Percentiles rank a stretch among this genome's conserved stretches.
phyloP scores from a whole-genome alignment of 106 monocot genomes.

The Ottelia alismoides region DNA sequence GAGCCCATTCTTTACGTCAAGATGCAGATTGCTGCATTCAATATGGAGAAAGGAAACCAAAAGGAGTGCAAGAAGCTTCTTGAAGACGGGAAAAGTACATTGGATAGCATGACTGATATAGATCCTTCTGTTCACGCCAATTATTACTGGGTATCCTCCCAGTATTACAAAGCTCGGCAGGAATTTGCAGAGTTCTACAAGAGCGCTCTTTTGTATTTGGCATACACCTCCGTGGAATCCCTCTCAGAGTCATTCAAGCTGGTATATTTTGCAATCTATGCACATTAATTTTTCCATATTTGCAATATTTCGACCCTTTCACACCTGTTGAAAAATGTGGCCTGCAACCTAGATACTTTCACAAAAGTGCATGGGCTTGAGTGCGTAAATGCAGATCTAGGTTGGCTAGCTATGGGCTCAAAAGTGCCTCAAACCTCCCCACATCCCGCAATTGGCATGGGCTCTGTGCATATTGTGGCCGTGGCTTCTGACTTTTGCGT shows the following conservation, averaged over 20 bases:
- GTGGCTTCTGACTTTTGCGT: too few relatives aligned
- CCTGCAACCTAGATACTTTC: too few relatives aligned
- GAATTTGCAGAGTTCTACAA: conserved; percentile 97
- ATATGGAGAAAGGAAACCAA: conserved; percentile 63
- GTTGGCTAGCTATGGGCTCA: too few relatives aligned
- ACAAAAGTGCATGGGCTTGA: too few relatives aligned
- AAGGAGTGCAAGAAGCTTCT: conserved; percentile 90
- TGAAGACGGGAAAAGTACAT: conserved; percentile 70
- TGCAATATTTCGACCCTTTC: too few relatives aligned
- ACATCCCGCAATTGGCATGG: too few relatives aligned
- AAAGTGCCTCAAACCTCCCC: too few relatives aligned
- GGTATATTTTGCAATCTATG: too few relatives aligned
- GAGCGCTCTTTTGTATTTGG: conserved; percentile 89
- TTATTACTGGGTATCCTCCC: conserved; percentile 91
- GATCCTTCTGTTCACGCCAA: conserved; percentile 95
- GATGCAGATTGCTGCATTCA: conserved; percentile 84
- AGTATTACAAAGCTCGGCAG: conserved; percentile 72
- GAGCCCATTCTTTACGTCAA: conserved; percentile 90
- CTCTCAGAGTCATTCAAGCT: conserved; percentile 87
- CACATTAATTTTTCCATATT: too few relatives aligned
- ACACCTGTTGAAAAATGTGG: too few relatives aligned
- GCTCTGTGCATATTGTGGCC: too few relatives aligned
- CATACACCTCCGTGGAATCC: conserved; percentile 90
- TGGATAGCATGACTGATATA: conserved; percentile 90
- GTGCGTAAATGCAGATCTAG: too few relatives aligned